Evolutionary conservation across 306 rosid species (phyloP).

Genomic region (Castanospermum australe): DNA sequence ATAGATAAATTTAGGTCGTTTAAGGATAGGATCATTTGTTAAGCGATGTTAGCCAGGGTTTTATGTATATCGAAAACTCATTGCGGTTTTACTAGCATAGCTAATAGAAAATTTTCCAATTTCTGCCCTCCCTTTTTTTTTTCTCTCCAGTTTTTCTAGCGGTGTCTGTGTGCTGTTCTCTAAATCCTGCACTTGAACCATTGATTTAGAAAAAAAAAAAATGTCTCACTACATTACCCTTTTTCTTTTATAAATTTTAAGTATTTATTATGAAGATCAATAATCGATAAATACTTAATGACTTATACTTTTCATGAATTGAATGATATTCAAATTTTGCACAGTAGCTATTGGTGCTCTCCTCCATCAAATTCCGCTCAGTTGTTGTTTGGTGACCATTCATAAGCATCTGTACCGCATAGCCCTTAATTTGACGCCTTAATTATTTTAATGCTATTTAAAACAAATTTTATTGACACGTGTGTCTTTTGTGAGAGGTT

Average conservation of each 20-base stretch:
- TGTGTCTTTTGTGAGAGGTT: too few species aligned
- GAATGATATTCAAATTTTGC: not conserved
- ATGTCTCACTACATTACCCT: too few species aligned
- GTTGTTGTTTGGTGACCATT: too few species aligned
- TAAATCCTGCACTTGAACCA: too few species aligned
- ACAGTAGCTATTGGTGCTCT: too few species aligned
- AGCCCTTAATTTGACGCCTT: not conserved
- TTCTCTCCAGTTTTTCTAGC: not conserved
- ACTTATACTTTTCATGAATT: not conserved
- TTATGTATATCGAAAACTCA: conserved; percentile 54
- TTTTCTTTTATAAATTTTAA: too few species aligned
- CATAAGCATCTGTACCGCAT: not conserved
- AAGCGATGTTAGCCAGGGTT: conserved; percentile 33
- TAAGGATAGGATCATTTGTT: conserved; percentile 40
- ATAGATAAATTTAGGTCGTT: conserved; percentile 41
- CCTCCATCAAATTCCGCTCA: too few species aligned
- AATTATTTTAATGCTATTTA: conserved; percentile 17
- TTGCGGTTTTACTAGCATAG: conserved; percentile 37
- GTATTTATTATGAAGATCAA: too few species aligned
- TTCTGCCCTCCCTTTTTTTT: not conserved
- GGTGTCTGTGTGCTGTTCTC: not conserved
- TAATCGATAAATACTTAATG: too few species aligned
- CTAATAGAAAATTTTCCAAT: conserved; percentile 29
- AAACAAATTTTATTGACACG: not conserved
- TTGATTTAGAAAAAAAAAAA: too few species aligned